Evolutionary conservation across 495 filamentous ascomycete species (phyloP).

Genomic region (Hypoxylon crocopeplum): DNA sequence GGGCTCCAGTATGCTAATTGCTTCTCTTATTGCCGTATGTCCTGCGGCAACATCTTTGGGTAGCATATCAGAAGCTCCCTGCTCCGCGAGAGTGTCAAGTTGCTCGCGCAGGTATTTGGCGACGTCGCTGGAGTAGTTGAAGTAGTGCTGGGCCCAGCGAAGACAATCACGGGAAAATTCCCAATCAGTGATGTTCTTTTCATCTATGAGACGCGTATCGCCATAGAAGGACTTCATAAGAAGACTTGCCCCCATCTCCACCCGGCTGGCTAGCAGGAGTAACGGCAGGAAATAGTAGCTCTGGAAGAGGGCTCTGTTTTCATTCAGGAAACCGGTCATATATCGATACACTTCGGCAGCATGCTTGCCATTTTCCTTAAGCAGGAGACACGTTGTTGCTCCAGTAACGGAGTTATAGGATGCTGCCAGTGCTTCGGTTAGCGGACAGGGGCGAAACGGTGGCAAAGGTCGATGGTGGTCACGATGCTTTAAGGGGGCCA

Average conservation of each 20-base stretch:
- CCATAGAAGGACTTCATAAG: too few relatives aligned
- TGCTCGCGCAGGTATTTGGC: conserved; percentile 3
- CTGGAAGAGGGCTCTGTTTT: conserved; percentile 8
- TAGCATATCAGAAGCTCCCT: not conserved
- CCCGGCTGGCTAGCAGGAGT: not conserved
- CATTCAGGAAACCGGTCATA: not conserved
- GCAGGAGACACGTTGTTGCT: conserved; percentile 10
- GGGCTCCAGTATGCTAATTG: conserved; percentile 1
- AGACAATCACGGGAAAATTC: not conserved
- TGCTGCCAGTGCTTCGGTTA: conserved; percentile 1
- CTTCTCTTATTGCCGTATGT: not conserved
- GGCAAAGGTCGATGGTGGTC: too few relatives aligned
- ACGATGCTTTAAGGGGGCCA: too few relatives aligned
- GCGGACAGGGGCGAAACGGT: not conserved
- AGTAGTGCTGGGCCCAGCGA: not conserved
- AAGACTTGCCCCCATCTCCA: too few relatives aligned
- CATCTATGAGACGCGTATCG: not conserved
- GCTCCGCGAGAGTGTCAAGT: not conserved
- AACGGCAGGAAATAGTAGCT: conserved; percentile 6
- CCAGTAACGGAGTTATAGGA: conserved; percentile 5
- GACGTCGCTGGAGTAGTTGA: not conserved
- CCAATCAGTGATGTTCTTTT: not conserved
- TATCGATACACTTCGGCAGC: not conserved
- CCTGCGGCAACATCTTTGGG: not conserved
- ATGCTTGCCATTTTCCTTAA: not conserved